Base-by-base conservation (phyloP, 305 asterid genomes). In the Rubia peregrina region DNA sequence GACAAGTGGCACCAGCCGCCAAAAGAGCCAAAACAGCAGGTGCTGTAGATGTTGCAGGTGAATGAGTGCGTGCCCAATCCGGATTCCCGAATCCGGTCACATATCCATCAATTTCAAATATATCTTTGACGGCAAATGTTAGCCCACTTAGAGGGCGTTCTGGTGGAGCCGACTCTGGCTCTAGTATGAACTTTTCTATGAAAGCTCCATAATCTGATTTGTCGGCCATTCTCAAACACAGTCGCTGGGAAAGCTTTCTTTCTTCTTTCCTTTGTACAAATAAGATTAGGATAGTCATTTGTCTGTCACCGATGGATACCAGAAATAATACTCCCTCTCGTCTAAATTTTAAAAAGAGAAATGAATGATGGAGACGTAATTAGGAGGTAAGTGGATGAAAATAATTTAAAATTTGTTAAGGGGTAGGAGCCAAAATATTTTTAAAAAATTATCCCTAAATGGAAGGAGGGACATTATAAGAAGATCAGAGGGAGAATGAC, bases 51-150 rank as follows among this genome's bases (percentile, higher is more conserved):
- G 78, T 76, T 55, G 98, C 95, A 22, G 80, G 86, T n/a, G 92
- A 67, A 80, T 92, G 98, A 21, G 98, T 90, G 73, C 81, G 77
- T 0, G 79, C 85, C 98, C 96, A 92, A 51, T 87, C 90, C 1
- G 96, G 96, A 76, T 86, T 90, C 64, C 98, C 98, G 63, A 92
- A 92, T 36, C 98, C 92, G 56, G 95, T 85, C 70, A 88, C 89
- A 56, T 85, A 62, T 17, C 96, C 97, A 36, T 88, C 85, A 70
- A 89, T 73, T 75, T 91, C 93, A 75, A 88, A 91, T 80, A 92
- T 89, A 81, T 92, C 96, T 82, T 90, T 92, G 77, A 90, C 87
- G 69, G 95, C 92, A 75, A 92, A 90, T 24, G 92, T 82, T 65
- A 91, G 88, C 75, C 87, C 91, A 67, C 14, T 61, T 42, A 90